These are phyloP conservation scores for Toxoplasma gondii DNA, from an alignment of 169 alveolate species.

Conservation along the genomic window DNA sequence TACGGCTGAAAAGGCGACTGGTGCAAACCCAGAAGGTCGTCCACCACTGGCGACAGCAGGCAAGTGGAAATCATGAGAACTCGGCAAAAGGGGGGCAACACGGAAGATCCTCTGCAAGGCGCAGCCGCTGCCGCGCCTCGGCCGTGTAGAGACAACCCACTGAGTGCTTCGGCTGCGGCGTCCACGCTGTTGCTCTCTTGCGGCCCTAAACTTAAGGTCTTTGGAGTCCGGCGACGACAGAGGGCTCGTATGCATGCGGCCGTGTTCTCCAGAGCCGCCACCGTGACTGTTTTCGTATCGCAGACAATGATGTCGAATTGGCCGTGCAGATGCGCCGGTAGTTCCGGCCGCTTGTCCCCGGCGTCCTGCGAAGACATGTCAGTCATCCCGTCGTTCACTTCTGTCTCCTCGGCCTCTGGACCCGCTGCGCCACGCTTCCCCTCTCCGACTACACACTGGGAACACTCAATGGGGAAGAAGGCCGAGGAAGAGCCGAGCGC, in stretches of 20 bases:
- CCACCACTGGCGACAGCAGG: constrained; percentile 27
- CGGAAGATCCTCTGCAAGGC: background rate
- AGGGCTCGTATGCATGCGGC: constrained; percentile 36
- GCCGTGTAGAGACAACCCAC: background rate
- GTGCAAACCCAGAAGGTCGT: constrained; percentile 11
- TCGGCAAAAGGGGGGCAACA: background rate
- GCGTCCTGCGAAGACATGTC: background rate
- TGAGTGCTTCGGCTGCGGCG: constrained; percentile 6
- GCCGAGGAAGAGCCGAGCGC: background rate
- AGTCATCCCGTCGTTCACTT: background rate
- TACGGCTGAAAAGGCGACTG: constrained; percentile 30
- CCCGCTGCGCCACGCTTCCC: background rate
- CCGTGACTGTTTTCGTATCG: constrained; percentile 8
- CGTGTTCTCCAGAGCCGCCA: background rate
- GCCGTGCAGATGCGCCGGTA: constrained; percentile 7
- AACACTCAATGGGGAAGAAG: background rate
- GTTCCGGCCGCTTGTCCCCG: background rate
- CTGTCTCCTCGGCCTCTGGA: background rate
- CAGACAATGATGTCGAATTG: constrained; percentile 30
- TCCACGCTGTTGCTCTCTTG: background rate
- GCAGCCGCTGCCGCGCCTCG: background rate
- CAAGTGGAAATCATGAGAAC: constrained; percentile 33
- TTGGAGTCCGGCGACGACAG: background rate
- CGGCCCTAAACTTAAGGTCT: background rate
- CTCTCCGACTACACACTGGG: background rate